Evolutionary conservation across 306 rosid species (phyloP).

Genomic region (Trifolium pratense): DNA sequence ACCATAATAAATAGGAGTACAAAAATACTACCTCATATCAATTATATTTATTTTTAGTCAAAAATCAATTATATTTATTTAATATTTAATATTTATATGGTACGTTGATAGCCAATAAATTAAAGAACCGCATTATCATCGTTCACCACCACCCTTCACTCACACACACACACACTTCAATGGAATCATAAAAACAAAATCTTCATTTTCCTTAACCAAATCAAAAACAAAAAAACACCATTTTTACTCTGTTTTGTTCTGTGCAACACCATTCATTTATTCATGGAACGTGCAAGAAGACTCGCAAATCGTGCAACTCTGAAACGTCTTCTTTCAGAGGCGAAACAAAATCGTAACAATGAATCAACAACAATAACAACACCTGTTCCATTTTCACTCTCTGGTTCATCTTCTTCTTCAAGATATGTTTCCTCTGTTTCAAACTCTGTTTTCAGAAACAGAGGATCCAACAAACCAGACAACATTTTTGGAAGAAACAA

Average conservation of each 20-base stretch:
- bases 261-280: conserved; percentile 16
- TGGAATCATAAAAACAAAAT: conserved; percentile 40
- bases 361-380: conserved; percentile 61
- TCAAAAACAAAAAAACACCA: background rate
- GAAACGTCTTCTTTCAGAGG: conserved; percentile 79
- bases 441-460: conserved; percentile 49
- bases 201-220: background rate
- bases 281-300: conserved; percentile 95
- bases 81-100: background rate
- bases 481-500: conserved; percentile 33
- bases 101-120: conserved; percentile 17
- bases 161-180: conserved; percentile 35
- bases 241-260: conserved; percentile 4
- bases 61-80: too few species aligned
- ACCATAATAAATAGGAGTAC: too few species aligned
- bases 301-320: conserved; percentile 85
- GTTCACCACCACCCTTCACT: conserved; percentile 38
- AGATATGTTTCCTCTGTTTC: conserved; percentile 77
- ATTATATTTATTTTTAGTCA: too few species aligned
- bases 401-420: conserved; percentile 58
- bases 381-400: conserved; percentile 45
- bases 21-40: too few species aligned
- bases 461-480: conserved; percentile 54
- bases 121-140: conserved; percentile 31
- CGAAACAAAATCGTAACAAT: conserved; percentile 65